Conservation (phyloP, 495 filamentous ascomycete species). For the Tuber brumale region DNA sequence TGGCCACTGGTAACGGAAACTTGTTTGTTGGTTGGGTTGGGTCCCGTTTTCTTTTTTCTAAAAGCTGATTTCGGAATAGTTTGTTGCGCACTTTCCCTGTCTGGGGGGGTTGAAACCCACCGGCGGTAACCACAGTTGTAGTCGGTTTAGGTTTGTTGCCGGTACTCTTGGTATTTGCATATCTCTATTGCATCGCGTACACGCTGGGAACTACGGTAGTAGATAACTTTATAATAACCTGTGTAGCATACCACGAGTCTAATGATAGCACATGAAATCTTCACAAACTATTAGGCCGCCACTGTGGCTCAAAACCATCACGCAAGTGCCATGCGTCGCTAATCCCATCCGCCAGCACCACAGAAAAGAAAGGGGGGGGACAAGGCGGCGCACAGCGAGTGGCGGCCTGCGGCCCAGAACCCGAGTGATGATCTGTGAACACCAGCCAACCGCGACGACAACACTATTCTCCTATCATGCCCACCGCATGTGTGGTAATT, state of each 20-base stretch:
- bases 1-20: not conserved
- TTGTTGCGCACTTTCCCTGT: not conserved
- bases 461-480: not conserved
- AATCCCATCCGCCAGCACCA: not conserved
- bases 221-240: not conserved
- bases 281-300: not conserved
- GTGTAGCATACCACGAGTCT: not conserved
- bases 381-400: not conserved
- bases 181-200: not conserved
- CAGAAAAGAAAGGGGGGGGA: not conserved
- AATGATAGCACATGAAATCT: not conserved
- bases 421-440: not conserved
- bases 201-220: not conserved
- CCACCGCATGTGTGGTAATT: not conserved
- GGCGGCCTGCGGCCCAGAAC: not conserved
- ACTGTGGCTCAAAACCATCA: not conserved
- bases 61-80: not conserved
- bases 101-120: not conserved
- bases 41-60: not conserved
- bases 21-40: not conserved
- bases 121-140: not conserved
- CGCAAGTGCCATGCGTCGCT: not conserved
- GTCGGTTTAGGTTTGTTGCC: not conserved
- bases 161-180: not conserved
- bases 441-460: not conserved